Conservation (phyloP, 2,329 filamentous ascomycete genomes). For the Leptosphaerulina australis region DNA sequence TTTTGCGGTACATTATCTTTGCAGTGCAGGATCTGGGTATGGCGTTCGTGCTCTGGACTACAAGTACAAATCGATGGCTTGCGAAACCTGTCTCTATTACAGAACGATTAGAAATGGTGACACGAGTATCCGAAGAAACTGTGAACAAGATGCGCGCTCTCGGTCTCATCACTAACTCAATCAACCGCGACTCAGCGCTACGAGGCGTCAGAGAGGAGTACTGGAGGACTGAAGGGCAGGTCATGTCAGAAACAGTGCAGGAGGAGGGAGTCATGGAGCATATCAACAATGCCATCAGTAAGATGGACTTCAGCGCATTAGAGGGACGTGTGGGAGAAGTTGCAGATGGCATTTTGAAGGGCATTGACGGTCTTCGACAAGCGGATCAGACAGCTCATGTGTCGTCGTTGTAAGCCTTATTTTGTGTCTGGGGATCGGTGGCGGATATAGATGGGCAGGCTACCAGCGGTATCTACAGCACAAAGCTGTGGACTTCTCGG, state of each 20-base stretch:
- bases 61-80: conserved; percentile 80
- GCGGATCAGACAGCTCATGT: conserved; percentile 1
- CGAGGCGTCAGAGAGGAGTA: conserved; percentile 71
- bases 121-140: conserved; percentile 62
- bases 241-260: conserved; percentile 78
- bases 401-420: conserved; percentile 14
- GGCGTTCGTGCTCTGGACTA: conserved; percentile 72
- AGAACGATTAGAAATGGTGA: conserved; percentile 68
- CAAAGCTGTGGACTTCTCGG: conserved; percentile 15
- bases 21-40: conserved; percentile 68
- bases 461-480: conserved; percentile 25
- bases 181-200: conserved; percentile 73
- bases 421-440: neutral
- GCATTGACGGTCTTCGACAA: conserved; percentile 36
- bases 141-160: conserved; percentile 73
- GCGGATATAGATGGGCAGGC: conserved; percentile 38
- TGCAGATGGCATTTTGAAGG: conserved; percentile 44
- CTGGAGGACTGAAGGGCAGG: conserved; percentile 77
- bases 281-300: conserved; percentile 69
- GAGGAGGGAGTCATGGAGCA: conserved; percentile 75
- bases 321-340: conserved; percentile 65
- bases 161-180: conserved; percentile 79
- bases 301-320: conserved; percentile 67
- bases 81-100: conserved; percentile 64
- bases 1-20: conserved; percentile 68